Conservation (phyloP, 768 basidiomycete genomes). For the Mycena rebaudengoi region DNA sequence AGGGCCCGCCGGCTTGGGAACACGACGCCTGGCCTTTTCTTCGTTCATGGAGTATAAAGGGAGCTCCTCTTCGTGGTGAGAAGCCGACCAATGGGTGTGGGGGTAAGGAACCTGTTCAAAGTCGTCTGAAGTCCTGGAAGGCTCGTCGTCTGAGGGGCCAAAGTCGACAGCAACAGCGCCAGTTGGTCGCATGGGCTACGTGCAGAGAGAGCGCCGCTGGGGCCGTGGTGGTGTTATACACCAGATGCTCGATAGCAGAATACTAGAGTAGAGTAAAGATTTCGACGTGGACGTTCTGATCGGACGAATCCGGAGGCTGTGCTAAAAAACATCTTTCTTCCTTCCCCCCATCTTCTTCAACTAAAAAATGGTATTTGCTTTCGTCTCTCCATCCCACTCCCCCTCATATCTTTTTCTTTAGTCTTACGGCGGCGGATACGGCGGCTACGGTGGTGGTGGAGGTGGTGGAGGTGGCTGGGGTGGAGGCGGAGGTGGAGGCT, state of each 20-base stretch:
- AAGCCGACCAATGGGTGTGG: conserved; percentile 43
- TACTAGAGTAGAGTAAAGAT: too few relatives aligned
- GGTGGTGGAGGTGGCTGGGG: conserved; percentile 56
- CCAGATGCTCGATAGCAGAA: too few relatives aligned
- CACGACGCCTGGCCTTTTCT: conserved; percentile 70
- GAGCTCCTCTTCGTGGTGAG: conserved; percentile 54
- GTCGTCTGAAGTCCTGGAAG: conserved; percentile 65
- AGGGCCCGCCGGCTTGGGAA: conserved; percentile 34
- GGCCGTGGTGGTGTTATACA: neutral
- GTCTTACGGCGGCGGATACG: conserved; percentile 44
- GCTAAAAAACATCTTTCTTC: neutral
- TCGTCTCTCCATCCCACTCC: neutral
- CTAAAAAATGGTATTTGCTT: conserved; percentile 31
- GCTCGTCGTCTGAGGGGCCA: conserved; percentile 61
- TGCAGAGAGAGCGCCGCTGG: neutral
- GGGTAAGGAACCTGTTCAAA: conserved; percentile 79
- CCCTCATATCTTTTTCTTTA: conserved; percentile 33
- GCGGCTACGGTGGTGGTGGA: conserved; percentile 49
- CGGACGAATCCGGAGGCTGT: neutral
- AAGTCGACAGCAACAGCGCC: conserved; percentile 74
- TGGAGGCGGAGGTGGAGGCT: conserved; percentile 63
- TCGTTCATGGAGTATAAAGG: conserved; percentile 64
- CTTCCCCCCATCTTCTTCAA: conserved; percentile 28
- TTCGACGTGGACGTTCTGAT: neutral
- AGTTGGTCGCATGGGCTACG: conserved; percentile 64